Conservation (phyloP, 768 basidiomycete species). For the Termitomyces bulborhizus region DNA sequence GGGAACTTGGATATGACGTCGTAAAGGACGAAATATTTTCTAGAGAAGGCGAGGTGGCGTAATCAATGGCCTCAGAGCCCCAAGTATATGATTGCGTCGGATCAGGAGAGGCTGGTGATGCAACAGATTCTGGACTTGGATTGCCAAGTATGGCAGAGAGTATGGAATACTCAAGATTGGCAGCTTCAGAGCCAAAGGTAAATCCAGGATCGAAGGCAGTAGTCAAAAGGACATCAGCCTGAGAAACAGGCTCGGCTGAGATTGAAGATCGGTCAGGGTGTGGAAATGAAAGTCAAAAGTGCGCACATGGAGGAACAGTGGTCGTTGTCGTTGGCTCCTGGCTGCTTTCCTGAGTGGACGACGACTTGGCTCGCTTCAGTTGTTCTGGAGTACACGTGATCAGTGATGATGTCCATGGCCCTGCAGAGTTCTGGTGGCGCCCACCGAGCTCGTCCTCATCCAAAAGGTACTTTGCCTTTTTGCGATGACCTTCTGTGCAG, state of each 20-base stretch:
- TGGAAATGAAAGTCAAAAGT: neutral
- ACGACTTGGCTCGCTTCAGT: slow-evolving; percentile 42
- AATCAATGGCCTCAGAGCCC: slow-evolving; percentile 37
- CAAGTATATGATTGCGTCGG: slow-evolving; percentile 31
- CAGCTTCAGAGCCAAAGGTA: slow-evolving; percentile 82
- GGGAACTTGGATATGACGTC: slow-evolving; percentile 30
- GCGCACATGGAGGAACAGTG: slow-evolving; percentile 29
- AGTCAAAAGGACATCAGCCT: slow-evolving; percentile 56
- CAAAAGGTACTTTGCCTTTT: slow-evolving; percentile 96
- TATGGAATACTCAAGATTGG: slow-evolving; percentile 93
- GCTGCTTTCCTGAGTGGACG: slow-evolving; percentile 30
- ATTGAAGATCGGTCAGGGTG: slow-evolving; percentile 5
- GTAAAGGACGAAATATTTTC: slow-evolving; percentile 20
- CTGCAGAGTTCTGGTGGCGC: slow-evolving; percentile 18
- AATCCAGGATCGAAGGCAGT: slow-evolving; percentile 55
- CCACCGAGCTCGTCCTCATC: slow-evolving; percentile 90
- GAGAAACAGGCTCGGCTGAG: slow-evolving; percentile 45
- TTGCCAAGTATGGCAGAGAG: slow-evolving; percentile 87
- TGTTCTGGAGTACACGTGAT: slow-evolving; percentile 41
- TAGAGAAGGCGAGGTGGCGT: slow-evolving; percentile 28
- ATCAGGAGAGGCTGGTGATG: slow-evolving; percentile 36
- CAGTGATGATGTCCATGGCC: slow-evolving; percentile 20
- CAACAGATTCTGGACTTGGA: slow-evolving; percentile 47
- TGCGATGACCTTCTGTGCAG: slow-evolving; percentile 92
- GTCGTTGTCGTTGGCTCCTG: slow-evolving; percentile 24